Percentiles rank a stretch among this genome's conserved stretches.
Conservation (phyloP, 2,329 filamentous ascomycete species). For the Fusarium anguioides region DNA sequence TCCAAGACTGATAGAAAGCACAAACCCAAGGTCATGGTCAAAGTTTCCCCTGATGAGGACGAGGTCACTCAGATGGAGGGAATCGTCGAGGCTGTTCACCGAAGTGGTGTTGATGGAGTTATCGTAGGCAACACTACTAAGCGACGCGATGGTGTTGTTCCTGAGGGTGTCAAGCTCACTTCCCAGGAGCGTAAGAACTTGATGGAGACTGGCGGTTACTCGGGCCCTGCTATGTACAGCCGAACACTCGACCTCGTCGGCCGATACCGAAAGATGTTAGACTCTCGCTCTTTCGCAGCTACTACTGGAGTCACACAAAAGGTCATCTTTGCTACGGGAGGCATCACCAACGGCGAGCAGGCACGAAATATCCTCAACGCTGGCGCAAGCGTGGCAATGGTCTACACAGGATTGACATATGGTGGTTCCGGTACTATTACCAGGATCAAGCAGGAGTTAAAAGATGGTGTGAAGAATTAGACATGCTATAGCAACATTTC, state of each 20-base stretch:
- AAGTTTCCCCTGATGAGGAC: constrained; percentile 96
- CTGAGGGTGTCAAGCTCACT: constrained; percentile 73
- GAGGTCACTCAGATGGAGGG: constrained; percentile 84
- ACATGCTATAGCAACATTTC: constrained; percentile 36
- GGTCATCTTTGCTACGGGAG: constrained; percentile 92
- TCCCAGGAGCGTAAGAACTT: constrained; percentile 74
- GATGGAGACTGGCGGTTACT: constrained; percentile 86
- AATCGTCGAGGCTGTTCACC: constrained; percentile 86
- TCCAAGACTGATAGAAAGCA: constrained; percentile 73
- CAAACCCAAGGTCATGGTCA: constrained; percentile 86
- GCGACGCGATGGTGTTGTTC: constrained; percentile 76
- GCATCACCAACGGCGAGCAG: constrained; percentile 88
- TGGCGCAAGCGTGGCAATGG: constrained; percentile 89
- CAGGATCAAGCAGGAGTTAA: constrained; percentile 73
- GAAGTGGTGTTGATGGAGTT: constrained; percentile 89
- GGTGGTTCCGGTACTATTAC: constrained; percentile 73
- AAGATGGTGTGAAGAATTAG: constrained; percentile 50
- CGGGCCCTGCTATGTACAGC: constrained; percentile 88
- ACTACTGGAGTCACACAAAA: constrained; percentile 64
- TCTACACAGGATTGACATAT: constrained; percentile 83
- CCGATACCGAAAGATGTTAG: constrained; percentile 78
- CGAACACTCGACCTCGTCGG: constrained; percentile 82
- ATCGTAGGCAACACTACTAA: constrained; percentile 99
- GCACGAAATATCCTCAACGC: constrained; percentile 85
- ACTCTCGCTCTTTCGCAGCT: constrained; percentile 56